phyloP scores from a whole-genome alignment of 257 asterid genomes.

The Jasminum sambac region DNA sequence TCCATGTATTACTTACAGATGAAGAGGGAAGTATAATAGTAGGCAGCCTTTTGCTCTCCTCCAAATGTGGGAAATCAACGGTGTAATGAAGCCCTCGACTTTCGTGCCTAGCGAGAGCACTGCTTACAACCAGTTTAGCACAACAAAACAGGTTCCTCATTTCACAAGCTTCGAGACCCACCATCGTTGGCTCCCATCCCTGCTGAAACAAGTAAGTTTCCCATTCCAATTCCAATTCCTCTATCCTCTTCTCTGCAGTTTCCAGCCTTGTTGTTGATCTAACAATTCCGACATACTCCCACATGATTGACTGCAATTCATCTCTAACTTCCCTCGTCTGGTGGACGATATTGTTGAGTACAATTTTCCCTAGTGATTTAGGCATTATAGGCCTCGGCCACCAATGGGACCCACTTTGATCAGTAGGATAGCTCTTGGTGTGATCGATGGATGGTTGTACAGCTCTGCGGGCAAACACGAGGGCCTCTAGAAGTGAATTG shows the following conservation, averaged over 20 bases:
- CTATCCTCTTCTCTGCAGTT: slow-evolving; percentile 73
- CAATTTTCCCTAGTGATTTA: slow-evolving; percentile 42
- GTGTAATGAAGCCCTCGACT: slow-evolving; percentile 96
- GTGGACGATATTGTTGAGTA: slow-evolving; percentile 33
- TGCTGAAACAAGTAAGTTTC: slow-evolving; percentile 75
- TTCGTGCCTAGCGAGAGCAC: slow-evolving; percentile 89
- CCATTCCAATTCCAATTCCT: slow-evolving; percentile 86
- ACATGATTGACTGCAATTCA: slow-evolving; percentile 74
- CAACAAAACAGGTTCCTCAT: slow-evolving; percentile 95
- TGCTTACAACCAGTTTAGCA: slow-evolving; percentile 83
- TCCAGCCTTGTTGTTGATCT: slow-evolving; percentile 75
- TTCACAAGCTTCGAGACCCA: slow-evolving; percentile 84
- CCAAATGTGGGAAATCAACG: slow-evolving; percentile 67
- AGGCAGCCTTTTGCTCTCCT: slow-evolving; percentile 88
- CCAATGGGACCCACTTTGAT: slow-evolving; percentile 36
- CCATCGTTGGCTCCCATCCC: slow-evolving; percentile 97
- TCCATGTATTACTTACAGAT: slow-evolving; percentile 66
- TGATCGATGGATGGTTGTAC: slow-evolving; percentile 84
- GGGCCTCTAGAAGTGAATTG: slow-evolving; percentile 92
- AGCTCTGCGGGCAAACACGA: slow-evolving; percentile 90
- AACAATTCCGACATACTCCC: slow-evolving; percentile 89
- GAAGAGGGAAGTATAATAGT: slow-evolving; percentile 78
- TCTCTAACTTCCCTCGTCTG: slow-evolving; percentile 72
- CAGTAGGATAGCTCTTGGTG: slow-evolving; percentile 37
- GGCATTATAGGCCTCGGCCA: slow-evolving; percentile 77